Base-by-base conservation (phyloP, 75 land plant genomes). In the Ceratopteris richardii region DNA sequence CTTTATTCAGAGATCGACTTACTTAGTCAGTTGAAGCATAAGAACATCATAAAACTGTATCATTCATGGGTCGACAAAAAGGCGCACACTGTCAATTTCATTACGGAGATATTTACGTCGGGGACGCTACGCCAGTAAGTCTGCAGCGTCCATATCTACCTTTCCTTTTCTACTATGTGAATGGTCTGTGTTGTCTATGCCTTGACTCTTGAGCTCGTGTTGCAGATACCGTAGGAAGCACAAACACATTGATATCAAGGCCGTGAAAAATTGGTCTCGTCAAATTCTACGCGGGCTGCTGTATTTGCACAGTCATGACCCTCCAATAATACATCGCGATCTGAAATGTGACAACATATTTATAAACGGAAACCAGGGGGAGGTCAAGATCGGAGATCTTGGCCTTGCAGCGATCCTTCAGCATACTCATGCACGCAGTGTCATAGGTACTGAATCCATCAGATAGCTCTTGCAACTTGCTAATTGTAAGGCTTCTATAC, bases 21-120 rank as follows among this genome's bases (percentile, higher is more conserved):
- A 69, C 78, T 90, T 26, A 83, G 81, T 69, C 83, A 92, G 5
- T 66, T 90, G 63, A 90, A 90, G 79, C 96, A 90, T 71, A 81
- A 90, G 74, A 90, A 87, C 64, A 90, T 90, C 29, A 87, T 90
- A 46, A 70, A 64, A 62, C 85, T 82, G 55, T 75, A 92, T 62
- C 66, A 77, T 13, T 92, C 97, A 28, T 90, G 96, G 96, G 79
- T 87, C 23, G 96, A 90, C 69, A 61, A 74, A 2, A 72, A 75
- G 51, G 63, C 72, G 40, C 74, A 78, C 58, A 71, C 73, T 39
- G 77, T 87, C 47, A 87, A 87, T 57, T 78, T 87, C 52, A 87
- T 87, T 31, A 87, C 92, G 4, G 91, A 87, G 75, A 72, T 86
- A 3, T 87, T 87, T 72, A 88, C 93, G 2, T 88, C 93, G 0